Evolutionary conservation across 306 rosid genomes (phyloP), one percentile per base, ranked within the genome.

Genomic region (Bauhinia variegata): DNA sequence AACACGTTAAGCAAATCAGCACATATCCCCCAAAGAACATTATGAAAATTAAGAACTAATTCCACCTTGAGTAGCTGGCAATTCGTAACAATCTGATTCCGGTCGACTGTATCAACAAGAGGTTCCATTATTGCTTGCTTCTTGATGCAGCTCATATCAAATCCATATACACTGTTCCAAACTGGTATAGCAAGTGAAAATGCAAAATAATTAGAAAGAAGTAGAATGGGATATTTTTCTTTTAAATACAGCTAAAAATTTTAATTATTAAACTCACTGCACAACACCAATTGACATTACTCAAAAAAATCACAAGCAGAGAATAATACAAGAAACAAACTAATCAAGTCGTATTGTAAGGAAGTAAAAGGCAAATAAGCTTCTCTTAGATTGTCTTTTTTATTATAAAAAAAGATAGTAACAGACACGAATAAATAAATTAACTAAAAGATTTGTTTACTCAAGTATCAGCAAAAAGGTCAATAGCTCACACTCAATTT

Each of bases 121-220:
- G 99, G 99, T 89, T 95, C 99, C 81, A 79, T 83, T 80, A 95
- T 77, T 43, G 99, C 99, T 80, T 90, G 95, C 80, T 82, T 90
- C 88, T 90, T 95, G 76, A 95, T 95, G 92, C 97, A 95, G 79
- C 91, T 90, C 99, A 95, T 95, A 86, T 90, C 82, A 66, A 95
- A 95, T 54, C 96, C 97, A 77, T 95, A 95, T 12, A 95, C 99
- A 44, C 70, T 85, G 65, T 90, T 90, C 97, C 99, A 95, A 88
- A 93, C 99, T 93, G 79, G 54, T 56, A 52, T 5, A 54, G 60
- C 68, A 67, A 70, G 75, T 60, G 43, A 72, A 56, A 66, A 79
- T 6, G 48, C 39, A 33, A 23, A 32, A 15, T 37, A 4, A 57
- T 46, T 68, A 16, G 54, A 52, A n/a, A 0, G 50, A 12, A 63